These are phyloP conservation scores for Cinchona pubescens DNA, from an alignment of 257 asterid species.

Conservation along the genomic window DNA sequence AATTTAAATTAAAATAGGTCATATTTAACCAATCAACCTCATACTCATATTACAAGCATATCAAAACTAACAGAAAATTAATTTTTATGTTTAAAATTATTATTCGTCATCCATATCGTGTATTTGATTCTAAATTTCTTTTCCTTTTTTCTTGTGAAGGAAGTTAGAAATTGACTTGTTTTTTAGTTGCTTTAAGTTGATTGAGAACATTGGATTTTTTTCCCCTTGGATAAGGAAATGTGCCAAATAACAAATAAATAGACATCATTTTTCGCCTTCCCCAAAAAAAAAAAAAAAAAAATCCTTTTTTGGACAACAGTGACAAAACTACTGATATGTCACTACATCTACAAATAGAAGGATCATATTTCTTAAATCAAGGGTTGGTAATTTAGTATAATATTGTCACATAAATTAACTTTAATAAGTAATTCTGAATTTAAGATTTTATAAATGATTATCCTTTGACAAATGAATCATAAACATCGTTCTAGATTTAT, in stretches of 20 bases:
- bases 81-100: not conserved
- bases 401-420: too few species aligned
- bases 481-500: not conserved
- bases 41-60: not conserved
- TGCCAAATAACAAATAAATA: not conserved
- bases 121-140: not conserved
- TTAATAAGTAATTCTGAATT: too few species aligned
- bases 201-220: not conserved
- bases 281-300: not conserved
- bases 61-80: not conserved
- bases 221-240: not conserved
- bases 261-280: too few species aligned
- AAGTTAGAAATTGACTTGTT: not conserved
- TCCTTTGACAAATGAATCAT: not conserved
- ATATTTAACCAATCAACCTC: slow-evolving; percentile 53
- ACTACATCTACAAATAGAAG: too few species aligned
- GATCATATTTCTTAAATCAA: too few species aligned
- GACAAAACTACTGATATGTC: too few species aligned
- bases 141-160: slow-evolving; percentile 42
- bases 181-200: not conserved
- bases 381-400: too few species aligned
- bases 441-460: too few species aligned
- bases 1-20: not conserved
- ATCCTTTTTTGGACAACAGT: not conserved
- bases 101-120: not conserved